These are phyloP conservation scores for Mucor racemosus DNA, from an alignment of 371 early-diverging fungal species.

Conservation along the genomic window DNA sequence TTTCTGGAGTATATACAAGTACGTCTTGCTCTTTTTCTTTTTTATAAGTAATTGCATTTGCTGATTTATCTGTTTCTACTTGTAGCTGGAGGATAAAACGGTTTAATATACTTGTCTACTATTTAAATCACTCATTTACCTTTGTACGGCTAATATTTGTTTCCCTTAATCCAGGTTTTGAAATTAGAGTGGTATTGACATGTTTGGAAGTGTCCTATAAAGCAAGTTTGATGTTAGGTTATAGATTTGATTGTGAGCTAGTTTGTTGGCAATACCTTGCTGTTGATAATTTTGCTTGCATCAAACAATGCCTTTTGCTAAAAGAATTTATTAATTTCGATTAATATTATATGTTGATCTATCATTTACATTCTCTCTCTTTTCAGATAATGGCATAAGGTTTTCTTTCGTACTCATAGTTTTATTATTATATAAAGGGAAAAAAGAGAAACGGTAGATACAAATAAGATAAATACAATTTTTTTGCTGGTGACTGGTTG, in stretches of 20 bases:
- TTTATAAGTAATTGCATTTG: not conserved
- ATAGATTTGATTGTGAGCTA: not conserved
- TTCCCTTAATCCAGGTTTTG: not conserved
- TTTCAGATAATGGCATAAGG: not conserved
- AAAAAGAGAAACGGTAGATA: not conserved
- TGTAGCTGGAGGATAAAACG: not conserved
- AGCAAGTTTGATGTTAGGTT: not conserved
- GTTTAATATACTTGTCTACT: not conserved
- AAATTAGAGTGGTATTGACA: not conserved
- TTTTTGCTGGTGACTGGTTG: conserved; percentile 6
- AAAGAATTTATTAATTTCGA: not conserved
- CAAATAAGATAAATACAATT: not conserved
- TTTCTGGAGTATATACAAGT: not conserved
- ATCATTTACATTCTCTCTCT: not conserved
- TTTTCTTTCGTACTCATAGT: not conserved
- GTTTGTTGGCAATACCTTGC: not conserved
- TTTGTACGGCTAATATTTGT: not conserved
- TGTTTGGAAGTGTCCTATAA: not conserved
- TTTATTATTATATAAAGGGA: not conserved
- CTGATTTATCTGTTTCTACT: not conserved
- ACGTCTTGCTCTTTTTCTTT: not conserved
- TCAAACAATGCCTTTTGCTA: not conserved
- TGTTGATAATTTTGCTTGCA: not conserved
- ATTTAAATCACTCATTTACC: not conserved
- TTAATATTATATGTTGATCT: not conserved